Evolutionary conservation across 495 filamentous ascomycete species (phyloP), one percentile per base, ranked within the genome.

Genomic region (Xylaria sp.): DNA sequence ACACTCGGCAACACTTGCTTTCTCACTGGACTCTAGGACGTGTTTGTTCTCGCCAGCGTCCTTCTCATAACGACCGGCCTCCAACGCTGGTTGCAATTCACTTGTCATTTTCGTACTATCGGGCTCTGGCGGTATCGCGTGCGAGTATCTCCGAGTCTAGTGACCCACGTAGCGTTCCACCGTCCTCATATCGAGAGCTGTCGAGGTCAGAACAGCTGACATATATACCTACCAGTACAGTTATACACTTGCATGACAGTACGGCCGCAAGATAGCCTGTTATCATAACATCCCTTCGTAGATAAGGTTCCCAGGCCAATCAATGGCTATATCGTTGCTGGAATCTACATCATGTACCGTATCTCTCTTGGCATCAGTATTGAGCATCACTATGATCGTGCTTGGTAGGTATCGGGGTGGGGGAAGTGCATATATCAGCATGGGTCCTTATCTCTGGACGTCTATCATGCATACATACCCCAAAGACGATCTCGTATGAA

Each of bases 1-100:
- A 40, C 48, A 69, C 19, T 59, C 73, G 41, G 55, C 64, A n/a
- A 72, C 50, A 29, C 74, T 76, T 41, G 70, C 53, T 50, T 76
- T 74, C 41, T 76, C 76, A 40, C 73, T 76, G 5, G 72, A 44
- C 44, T 72, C 73, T 3, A 53, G 61, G 5, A 44, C 40, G 15
- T 72, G 72, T 31, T 77, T 33, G 52, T 71, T 66, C 35, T 69
- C 69, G 2, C 79, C 73, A n/a, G 76, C 74, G 24, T 79, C 66
- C 11, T 72, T 67, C 33, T 53, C 29, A 35, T 71, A 44, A 26
- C 14, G 61, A 8, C 67, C 26, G 8, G 52, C 71, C 11, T 76
- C 69, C 9, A 65, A 37, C 3, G 73, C 44, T 5, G 50, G 40
- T 0, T 53, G 41, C 31, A 46, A 53, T 14, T 67, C 35, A 29